A percentile compares a stretch with the other conserved stretches of the same genome.
phyloP scores from a whole-genome alignment of 768 basidiomycete species.

The Tylopilus sp. region DNA sequence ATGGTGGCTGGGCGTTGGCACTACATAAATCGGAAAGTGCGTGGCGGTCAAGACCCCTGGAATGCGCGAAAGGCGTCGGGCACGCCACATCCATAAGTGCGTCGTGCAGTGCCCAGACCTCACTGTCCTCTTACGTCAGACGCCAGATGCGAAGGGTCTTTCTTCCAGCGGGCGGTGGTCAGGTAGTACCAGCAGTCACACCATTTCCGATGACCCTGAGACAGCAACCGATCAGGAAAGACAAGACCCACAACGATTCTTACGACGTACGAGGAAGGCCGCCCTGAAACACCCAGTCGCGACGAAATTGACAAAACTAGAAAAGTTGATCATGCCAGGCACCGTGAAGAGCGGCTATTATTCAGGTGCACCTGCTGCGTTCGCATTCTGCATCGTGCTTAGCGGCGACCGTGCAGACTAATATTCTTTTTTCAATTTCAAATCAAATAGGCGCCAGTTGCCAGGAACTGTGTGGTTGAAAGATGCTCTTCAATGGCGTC shows the following conservation, averaged over 20 bases:
- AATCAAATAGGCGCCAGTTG: background rate
- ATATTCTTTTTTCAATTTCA: background rate
- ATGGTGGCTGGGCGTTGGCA: background rate
- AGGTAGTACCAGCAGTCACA: background rate
- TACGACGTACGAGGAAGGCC: background rate
- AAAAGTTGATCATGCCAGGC: background rate
- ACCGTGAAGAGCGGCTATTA: background rate
- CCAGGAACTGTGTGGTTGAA: background rate
- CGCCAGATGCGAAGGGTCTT: background rate
- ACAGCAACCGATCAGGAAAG: background rate
- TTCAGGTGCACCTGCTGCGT: background rate
- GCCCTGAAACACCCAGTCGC: background rate
- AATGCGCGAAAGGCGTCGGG: background rate
- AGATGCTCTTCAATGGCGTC: no score
- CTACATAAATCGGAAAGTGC: background rate
- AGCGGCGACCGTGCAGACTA: background rate
- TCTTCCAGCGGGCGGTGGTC: background rate
- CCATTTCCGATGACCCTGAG: background rate
- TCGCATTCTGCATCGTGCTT: background rate
- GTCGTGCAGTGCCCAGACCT: background rate
- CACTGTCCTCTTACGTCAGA: slow-evolving; percentile 1
- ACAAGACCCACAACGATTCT: background rate
- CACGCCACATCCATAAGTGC: slow-evolving; percentile 2
- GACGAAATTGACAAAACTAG: background rate
- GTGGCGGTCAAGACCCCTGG: background rate